A percentile compares a stretch with the other conserved stretches of the same genome.
phyloP scores from a whole-genome alignment of 495 filamentous ascomycete species.

The Talaromyces trachyspermus region DNA sequence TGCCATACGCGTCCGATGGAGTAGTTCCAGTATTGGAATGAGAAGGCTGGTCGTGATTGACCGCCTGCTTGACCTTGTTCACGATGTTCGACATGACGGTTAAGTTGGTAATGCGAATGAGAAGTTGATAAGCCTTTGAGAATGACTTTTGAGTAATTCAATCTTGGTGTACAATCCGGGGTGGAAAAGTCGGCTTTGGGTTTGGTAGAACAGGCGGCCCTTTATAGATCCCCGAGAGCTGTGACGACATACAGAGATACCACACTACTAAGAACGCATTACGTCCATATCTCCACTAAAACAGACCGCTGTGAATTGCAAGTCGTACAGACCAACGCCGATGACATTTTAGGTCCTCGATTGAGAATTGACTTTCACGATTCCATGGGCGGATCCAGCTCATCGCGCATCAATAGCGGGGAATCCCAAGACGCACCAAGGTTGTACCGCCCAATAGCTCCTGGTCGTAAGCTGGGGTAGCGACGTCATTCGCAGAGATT shows the following conservation, averaged over 20 bases:
- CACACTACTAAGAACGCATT: not conserved
- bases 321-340: no score
- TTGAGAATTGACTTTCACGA: not conserved
- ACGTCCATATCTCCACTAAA: not conserved
- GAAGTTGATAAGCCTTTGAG: not conserved
- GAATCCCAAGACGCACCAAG: not conserved
- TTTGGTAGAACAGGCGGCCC: no score
- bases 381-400: not conserved
- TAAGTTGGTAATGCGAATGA: not conserved
- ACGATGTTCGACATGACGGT: slow-evolving; percentile 59
- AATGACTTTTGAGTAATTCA: not conserved
- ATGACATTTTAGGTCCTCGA: no score
- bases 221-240: not conserved
- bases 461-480: not conserved
- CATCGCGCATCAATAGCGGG: not conserved
- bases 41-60: slow-evolving; percentile 37
- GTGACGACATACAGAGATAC: slow-evolving; percentile 5
- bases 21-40: slow-evolving; percentile 17
- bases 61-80: slow-evolving; percentile 67
- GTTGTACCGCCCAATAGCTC: no score
- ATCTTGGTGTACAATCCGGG: no score
- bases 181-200: no score
- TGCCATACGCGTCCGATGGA: not conserved
- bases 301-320: not conserved
- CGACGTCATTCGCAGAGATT: not conserved